phyloP scores from a whole-genome alignment of 768 basidiomycete genomes.

The Collybia nuda region DNA sequence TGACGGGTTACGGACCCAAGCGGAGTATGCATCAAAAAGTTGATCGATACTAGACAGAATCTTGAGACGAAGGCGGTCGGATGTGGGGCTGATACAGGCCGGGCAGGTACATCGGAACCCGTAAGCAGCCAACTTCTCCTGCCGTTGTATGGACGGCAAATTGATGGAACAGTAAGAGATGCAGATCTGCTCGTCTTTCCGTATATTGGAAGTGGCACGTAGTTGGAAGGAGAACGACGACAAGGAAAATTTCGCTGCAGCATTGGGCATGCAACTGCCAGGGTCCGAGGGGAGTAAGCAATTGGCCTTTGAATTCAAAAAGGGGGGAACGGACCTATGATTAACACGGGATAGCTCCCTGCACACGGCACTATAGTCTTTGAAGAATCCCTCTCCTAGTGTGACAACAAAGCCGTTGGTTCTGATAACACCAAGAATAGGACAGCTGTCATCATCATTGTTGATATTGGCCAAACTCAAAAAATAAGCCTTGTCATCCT shows the following conservation, averaged over 20 bases:
- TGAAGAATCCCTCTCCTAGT: not conserved
- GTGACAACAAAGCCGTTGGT: constrained; percentile 24
- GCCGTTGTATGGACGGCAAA: not conserved
- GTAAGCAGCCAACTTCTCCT: not conserved
- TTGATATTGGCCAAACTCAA: constrained; percentile 25
- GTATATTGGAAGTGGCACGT: not conserved
- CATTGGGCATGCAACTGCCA: not conserved
- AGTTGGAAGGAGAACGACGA: not conserved
- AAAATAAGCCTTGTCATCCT: constrained; percentile 17
- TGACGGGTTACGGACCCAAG: not conserved
- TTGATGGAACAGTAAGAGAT: not conserved
- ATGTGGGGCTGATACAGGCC: not conserved
- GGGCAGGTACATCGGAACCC: not conserved
- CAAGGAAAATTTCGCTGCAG: not conserved
- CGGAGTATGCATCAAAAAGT: not conserved
- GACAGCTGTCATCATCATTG: constrained; percentile 29
- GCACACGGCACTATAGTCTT: too few species aligned
- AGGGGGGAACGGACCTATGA: not conserved
- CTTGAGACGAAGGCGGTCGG: not conserved
- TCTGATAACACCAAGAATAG: constrained; percentile 22
- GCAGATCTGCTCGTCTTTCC: not conserved
- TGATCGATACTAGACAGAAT: not conserved
- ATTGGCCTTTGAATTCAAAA: not conserved
- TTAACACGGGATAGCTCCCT: not conserved
- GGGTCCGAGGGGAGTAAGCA: not conserved